Base-by-base conservation (phyloP, 768 basidiomycete genomes). In the Coprinellus micaceus region DNA sequence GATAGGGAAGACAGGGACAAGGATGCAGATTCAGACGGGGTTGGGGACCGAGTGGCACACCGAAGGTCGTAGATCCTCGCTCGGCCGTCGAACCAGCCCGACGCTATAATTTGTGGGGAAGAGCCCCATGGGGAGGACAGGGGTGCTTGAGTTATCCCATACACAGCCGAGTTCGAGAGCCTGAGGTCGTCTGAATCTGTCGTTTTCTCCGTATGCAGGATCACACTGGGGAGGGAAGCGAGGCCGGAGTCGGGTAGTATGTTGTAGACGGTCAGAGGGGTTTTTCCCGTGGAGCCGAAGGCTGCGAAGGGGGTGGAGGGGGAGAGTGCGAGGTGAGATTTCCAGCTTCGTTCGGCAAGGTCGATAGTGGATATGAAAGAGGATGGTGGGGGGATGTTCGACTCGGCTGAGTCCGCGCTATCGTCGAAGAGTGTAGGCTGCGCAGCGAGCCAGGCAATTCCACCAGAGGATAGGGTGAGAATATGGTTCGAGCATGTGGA, bases 61-160 rank as follows among this genome's bases (percentile, higher is more conserved):
- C 91, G 88, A 39, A 93, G 77, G 67, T 93, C 91, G 69, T 91
- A 85, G 50, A 89, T 78, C 36, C 82, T 78, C 30, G 90, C 86
- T 47, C 77, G 67, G 11, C 91, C 86, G 65, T 94, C 89, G 67
- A 83, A 93, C 89, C 91, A 92, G 1, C 89, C 91, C 1, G 88
- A 86, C 36, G 90, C 77, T 22, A 94, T 54, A 19, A 90, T 79
- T 63, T 89, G 78, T 17, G 87, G 82, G 2, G 88, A 87, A 1
- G 80, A 70, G 3, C 90, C 89, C 79, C 86, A 84, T 1, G 85
- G 82, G 21, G 85, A 84, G 25, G 81, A 76, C 0, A 77, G 74
- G 0, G 88, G 85, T 6, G 82, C 81, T 24, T 72, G 74, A 7
- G 82, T 73, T 66, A 94, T 81, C 41, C 81, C 86, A 71, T 91